Evolutionary conservation across 2,329 filamentous ascomycete genomes (phyloP), one percentile per base, ranked within the genome.

Genomic region (Stromatinia cepivora): DNA sequence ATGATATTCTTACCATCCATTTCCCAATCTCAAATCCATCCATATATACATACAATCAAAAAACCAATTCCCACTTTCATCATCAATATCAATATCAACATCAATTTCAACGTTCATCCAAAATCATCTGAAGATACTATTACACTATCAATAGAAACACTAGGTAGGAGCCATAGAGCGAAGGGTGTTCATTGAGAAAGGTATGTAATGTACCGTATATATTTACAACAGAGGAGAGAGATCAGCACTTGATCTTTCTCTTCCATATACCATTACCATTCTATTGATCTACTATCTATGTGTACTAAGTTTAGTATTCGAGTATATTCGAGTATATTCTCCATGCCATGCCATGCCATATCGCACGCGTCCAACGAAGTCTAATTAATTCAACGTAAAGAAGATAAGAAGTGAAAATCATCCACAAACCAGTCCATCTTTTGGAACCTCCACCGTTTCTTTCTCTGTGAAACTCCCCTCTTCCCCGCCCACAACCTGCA

Each of bases 371-470:
- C 53, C 15, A 36, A 5, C 4, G 8, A 34, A 10, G 3, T 34
- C 17, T 56, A 34, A 1, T 31, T 17, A 20, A 34, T 7, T 54
- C 17, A 3, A 17, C 52, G 28, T 8, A 31, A 34, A 36, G 7
- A 36, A 42, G 4, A 17, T 7, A 11, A 15, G 5, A 34, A 10
- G 11, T 13, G 20, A 20, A 39, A 11, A 50, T 52, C 7, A 77
- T 10, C 72, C 75, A 72, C 71, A 77, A 71, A 73, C 73, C 53
- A 74, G 45, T 1, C 72, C 75, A n/a, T 76, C 72, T 56, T 75
- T 75, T 0, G 74, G 72, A 59, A 76, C 57, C 59, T 76, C 73
- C 25, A 77, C 68, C 22, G 66, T 69, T 70, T 74, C 69, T 63
- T 31, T 56, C 42, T 50, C 66, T 17, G n/a, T 61, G 31, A 70